Conservation (phyloP, 257 asterid species). For the Rhazya stricta region DNA sequence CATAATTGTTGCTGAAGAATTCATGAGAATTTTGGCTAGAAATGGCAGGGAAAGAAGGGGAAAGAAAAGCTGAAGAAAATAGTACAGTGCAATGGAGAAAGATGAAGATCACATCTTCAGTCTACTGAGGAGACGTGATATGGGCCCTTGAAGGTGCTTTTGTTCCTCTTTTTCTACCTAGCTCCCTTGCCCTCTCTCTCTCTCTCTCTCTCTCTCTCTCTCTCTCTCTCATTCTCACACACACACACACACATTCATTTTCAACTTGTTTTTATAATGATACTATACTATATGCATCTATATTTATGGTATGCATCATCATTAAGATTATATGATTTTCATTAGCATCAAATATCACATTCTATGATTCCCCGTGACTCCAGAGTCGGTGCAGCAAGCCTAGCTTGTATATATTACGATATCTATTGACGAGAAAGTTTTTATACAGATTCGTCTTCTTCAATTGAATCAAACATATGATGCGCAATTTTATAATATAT, state of each 20-base stretch:
- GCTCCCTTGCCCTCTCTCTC: slow-evolving; percentile 1
- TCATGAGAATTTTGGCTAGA: slow-evolving; percentile 40
- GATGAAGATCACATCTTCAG: slow-evolving; percentile 45
- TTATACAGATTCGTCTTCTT: not conserved
- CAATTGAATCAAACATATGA: too few relatives aligned
- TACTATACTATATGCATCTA: slow-evolving; percentile 10
- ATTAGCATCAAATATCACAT: slow-evolving; percentile 12
- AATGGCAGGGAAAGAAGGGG: slow-evolving; percentile 16
- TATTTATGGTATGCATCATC: slow-evolving; percentile 22
- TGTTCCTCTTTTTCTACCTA: slow-evolving; percentile 38
- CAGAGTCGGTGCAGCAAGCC: slow-evolving; percentile 30
- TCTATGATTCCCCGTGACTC: slow-evolving; percentile 40
- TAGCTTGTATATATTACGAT: not conserved
- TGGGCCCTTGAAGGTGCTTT: slow-evolving; percentile 67
- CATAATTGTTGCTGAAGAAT: slow-evolving; percentile 30
- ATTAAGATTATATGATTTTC: slow-evolving; percentile 14
- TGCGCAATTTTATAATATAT: too few relatives aligned
- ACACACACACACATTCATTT: too few relatives aligned
- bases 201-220: slow-evolving; percentile 19
- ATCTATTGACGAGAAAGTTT: too few relatives aligned
- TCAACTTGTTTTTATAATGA: slow-evolving; percentile 36
- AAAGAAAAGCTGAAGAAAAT: slow-evolving; percentile 27
- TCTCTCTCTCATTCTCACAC: too few relatives aligned
- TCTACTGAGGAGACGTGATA: slow-evolving; percentile 56
- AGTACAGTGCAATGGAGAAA: slow-evolving; percentile 40